These are phyloP conservation scores for Raffaelea ambrosiae DNA, from an alignment of 2,329 filamentous ascomycete genomes.

Conservation along the genomic window DNA sequence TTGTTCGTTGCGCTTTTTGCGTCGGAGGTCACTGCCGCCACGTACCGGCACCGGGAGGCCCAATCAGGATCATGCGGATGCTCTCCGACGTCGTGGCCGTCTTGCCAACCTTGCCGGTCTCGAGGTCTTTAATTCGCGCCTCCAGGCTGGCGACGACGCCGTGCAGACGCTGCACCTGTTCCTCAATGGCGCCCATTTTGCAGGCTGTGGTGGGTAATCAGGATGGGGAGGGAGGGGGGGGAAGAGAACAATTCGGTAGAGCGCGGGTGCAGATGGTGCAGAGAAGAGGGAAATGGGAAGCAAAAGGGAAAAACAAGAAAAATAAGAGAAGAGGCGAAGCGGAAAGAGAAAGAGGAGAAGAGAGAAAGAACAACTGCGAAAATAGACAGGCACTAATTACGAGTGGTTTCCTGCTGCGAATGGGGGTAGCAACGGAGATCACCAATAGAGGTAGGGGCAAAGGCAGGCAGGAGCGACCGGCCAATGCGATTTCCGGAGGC, in stretches of 20 bases:
- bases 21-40: too few relatives aligned
- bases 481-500: background rate
- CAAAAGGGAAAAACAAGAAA: background rate
- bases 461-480: background rate
- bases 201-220: conserved; percentile 3
- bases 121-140: conserved; percentile 75
- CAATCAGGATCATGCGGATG: conserved; percentile 96
- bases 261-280: background rate
- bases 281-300: too few relatives aligned
- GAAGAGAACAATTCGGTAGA: background rate
- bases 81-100: conserved; percentile 42
- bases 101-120: conserved; percentile 58
- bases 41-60: conserved; percentile 92
- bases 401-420: too few relatives aligned
- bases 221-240: background rate
- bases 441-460: background rate
- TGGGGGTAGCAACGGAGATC: too few relatives aligned
- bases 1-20: too few relatives aligned
- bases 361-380: conserved; percentile 2
- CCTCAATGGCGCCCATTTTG: conserved; percentile 81
- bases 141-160: conserved; percentile 78
- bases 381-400: background rate
- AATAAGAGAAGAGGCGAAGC: background rate
- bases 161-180: conserved; percentile 78
- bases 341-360: conserved; percentile 1